phyloP scores from a whole-genome alignment of 257 asterid species.

The Hygrophila difformis region DNA sequence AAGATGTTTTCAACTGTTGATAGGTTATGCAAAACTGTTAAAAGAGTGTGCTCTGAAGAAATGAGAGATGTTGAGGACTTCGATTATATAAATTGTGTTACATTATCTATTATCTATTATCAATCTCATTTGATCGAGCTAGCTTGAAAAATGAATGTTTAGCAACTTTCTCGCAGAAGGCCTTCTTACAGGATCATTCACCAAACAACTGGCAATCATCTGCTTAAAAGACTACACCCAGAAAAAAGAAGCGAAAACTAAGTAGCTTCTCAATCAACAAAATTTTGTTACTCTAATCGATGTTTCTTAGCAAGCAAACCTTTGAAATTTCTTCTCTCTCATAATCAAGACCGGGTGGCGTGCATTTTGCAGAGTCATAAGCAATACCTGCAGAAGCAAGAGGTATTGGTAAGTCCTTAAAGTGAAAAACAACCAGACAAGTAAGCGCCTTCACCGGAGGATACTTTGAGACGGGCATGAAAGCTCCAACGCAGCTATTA shows the following conservation, averaged over 20 bases:
- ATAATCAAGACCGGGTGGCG: constrained; percentile 98
- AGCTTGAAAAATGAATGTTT: constrained; percentile 85
- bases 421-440: background rate
- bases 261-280: background rate
- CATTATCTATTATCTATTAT: too few species aligned
- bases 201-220: constrained; percentile 96
- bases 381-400: constrained; percentile 58
- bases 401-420: background rate
- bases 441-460: constrained; percentile 91
- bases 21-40: too few species aligned
- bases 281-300: too few species aligned
- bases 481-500: constrained; percentile 97
- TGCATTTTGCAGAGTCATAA: constrained; percentile 98
- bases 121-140: constrained; percentile 92
- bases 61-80: too few species aligned
- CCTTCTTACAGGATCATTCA: constrained; percentile 91
- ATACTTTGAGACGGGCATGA: constrained; percentile 98
- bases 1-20: too few species aligned
- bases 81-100: too few species aligned
- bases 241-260: too few species aligned
- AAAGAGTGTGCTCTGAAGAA: too few species aligned
- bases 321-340: constrained; percentile 92
- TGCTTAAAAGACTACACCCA: constrained; percentile 74
- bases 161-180: constrained; percentile 84
- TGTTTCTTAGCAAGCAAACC: constrained; percentile 33